These are phyloP conservation scores for Neocucurbitaria cava DNA, from an alignment of 2,329 filamentous ascomycete species.

Conservation along the genomic window DNA sequence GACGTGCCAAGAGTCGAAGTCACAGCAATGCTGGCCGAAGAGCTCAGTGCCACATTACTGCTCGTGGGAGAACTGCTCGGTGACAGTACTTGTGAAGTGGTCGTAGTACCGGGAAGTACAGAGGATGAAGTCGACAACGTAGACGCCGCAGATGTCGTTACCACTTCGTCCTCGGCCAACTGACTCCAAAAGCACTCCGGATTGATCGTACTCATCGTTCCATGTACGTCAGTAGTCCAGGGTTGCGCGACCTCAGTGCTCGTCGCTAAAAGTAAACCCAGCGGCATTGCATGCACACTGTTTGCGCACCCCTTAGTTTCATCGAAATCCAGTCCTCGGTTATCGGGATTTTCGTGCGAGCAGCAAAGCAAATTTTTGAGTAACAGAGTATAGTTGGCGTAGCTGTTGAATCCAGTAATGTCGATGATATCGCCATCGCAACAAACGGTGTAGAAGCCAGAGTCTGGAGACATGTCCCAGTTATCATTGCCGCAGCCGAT, in stretches of 20 bases:
- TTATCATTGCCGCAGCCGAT: not conserved
- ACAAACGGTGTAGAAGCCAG: not conserved
- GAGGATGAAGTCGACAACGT: not conserved
- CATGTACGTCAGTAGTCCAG: not conserved
- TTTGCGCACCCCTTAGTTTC: not conserved
- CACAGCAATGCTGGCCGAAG: not conserved
- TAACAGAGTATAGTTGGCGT: not conserved
- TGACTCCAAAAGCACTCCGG: not conserved
- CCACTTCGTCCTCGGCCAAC: not conserved
- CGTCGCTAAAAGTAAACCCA: not conserved
- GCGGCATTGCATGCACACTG: not conserved
- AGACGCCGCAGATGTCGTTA: not conserved
- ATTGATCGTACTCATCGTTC: not conserved
- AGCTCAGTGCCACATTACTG: not conserved
- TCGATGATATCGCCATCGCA: slow-evolving; percentile 2
- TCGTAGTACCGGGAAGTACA: not conserved
- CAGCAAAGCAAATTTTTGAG: not conserved
- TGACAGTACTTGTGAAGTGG: not conserved
- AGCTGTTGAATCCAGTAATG: not conserved
- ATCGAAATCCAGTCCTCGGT: not conserved
- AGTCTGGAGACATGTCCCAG: not conserved
- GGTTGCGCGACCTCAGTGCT: not conserved
- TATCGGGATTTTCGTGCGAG: not conserved
- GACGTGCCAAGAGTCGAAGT: not conserved
- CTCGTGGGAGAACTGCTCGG: not conserved